Percentiles rank a stretch among this genome's conserved stretches.
Conservation (phyloP, 2,329 filamentous ascomycete species). For the Pseudomassariella vexata region DNA sequence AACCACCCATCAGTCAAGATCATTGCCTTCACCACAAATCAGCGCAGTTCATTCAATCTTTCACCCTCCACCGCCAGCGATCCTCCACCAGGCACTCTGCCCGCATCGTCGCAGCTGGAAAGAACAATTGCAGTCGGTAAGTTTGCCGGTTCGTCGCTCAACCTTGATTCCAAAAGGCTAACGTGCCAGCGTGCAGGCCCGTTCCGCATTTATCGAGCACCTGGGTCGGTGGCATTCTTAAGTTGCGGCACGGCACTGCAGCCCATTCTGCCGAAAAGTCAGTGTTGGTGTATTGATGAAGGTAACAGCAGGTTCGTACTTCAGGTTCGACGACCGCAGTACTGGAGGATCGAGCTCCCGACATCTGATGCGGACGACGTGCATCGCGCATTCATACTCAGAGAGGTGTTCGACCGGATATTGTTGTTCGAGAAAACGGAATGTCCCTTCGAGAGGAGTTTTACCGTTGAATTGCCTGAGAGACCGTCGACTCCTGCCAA, state of each 20-base stretch:
- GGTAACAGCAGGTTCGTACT: conserved; percentile 77
- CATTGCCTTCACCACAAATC: conserved; percentile 40
- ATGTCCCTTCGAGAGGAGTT: conserved; percentile 76
- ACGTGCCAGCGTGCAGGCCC: conserved; percentile 44
- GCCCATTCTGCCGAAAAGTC: conserved; percentile 81
- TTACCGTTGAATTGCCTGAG: conserved; percentile 69
- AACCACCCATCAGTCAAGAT: conserved; percentile 69
- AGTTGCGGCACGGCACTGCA: conserved; percentile 80
- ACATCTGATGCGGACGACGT: conserved; percentile 58
- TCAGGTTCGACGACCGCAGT: conserved; percentile 74
- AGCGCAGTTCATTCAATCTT: conserved; percentile 19
- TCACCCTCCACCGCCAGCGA: no score
- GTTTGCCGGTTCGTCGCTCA: conserved; percentile 15
- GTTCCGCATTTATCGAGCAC: conserved; percentile 79
- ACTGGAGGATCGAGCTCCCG: conserved; percentile 86
- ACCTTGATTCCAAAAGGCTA: background rate
- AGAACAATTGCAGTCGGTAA: conserved; percentile 69
- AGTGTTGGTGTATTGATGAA: conserved; percentile 90
- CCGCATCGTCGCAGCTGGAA: conserved; percentile 24
- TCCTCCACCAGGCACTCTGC: conserved; percentile 23
- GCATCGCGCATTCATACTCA: conserved; percentile 59
- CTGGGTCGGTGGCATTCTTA: conserved; percentile 80
- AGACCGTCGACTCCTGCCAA: conserved; percentile 58
- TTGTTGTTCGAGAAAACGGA: conserved; percentile 82
- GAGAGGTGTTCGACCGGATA: conserved; percentile 63